Base-by-base conservation (phyloP, 179 eudicot genomes). In the Camellia oleifera region DNA sequence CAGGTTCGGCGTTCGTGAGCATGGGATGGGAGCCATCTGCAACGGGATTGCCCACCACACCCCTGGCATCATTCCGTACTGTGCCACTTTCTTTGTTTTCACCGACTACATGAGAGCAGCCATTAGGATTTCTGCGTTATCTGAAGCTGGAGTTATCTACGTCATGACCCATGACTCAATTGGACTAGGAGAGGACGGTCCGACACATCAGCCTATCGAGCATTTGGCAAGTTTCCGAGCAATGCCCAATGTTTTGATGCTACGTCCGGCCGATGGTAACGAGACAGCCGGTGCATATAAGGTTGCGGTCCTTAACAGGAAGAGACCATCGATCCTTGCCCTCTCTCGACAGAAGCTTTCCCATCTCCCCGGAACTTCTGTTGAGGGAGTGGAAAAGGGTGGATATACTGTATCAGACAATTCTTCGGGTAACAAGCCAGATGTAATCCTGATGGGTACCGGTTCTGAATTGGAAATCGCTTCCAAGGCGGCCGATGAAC, bases 141-240 rank as follows among this genome's bases (percentile, higher is more conserved):
- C 84, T 11, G 90, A 94, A 78, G 94, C 98, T 15, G 89, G 97
- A 18, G 95, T 90, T 48, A 91, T 96, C 79, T 96, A 92, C 50
- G 97, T 96, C n/a, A 96, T 96, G 99, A 96, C 99, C 79, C 99
- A 96, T 17, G 99, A 96, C 77, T 96, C 99, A 3, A 96, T 96
- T 40, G 99, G 99, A 20, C 94, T 96, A 4, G 99, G 99, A 67
- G 99, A 96, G 82, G 99, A 96, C 46, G 99, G 99, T 14, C 99
- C 99, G 0, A 96, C 98, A 62, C 99, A 96, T 85, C 99, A 96
- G 83, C 99, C 99, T 23, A 88, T 96, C 53, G 99, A 96, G 87
- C 99, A 96, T 75, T 80, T 96, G 83, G 98, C 99, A 0, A 96
- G 99, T 74, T 94, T 96, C 85, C 84, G 99, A 26, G 99, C 99